phyloP scores from a whole-genome alignment of 1,284 basidiomycete species.

The Papiliotrema flavescens region DNA sequence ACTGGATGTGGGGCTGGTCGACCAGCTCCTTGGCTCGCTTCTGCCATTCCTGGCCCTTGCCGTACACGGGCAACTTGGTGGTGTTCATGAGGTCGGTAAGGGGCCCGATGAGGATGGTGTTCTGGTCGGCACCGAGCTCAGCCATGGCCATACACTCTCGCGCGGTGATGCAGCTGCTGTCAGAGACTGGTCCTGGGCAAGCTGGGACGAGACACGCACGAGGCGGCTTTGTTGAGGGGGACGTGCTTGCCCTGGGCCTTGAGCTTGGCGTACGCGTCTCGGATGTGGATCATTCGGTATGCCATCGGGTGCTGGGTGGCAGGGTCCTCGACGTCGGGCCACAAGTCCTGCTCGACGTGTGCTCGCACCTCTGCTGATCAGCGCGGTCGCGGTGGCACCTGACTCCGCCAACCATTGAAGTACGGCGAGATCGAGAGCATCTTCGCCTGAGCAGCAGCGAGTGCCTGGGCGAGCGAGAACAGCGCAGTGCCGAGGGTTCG shows the following conservation, averaged over 20 bases:
- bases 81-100: constrained; percentile 19
- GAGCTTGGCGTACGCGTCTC: constrained; percentile 25
- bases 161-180: constrained; percentile 18
- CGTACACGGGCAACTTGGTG: constrained; percentile 14
- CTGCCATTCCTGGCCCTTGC: constrained; percentile 19
- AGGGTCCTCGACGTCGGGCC: constrained; percentile 26
- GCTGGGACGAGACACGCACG: constrained; percentile 17
- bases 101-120: constrained; percentile 16
- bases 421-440: constrained; percentile 42
- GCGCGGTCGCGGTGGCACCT: neutral
- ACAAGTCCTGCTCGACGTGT: constrained; percentile 19
- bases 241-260: constrained; percentile 21
- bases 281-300: constrained; percentile 30
- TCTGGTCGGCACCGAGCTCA: constrained; percentile 25
- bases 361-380: constrained; percentile 17
- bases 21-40: constrained; percentile 10
- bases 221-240: constrained; percentile 36
- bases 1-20: constrained; percentile 17
- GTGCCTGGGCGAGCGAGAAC: constrained; percentile 40
- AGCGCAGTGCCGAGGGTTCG: constrained; percentile 41
- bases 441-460: constrained; percentile 39
- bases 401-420: constrained; percentile 40
- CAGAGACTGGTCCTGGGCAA: neutral
- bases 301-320: constrained; percentile 31
- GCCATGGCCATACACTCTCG: constrained; percentile 23